Conservation (phyloP, 176 grass and related monocot genomes). For the Phyllostachys edulis region DNA sequence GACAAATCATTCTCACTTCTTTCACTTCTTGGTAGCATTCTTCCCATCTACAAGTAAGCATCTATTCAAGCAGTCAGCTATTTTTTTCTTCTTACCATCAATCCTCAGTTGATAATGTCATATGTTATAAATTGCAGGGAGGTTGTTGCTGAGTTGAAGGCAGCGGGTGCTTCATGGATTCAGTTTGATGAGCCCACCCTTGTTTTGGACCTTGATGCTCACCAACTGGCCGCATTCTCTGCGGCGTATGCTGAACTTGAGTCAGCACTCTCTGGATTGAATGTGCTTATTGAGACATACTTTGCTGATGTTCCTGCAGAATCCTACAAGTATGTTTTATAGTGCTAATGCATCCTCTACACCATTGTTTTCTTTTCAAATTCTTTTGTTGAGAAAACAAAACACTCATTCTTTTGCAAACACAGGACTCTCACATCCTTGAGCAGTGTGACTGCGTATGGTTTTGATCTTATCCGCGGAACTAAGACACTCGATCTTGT, state of each 20-base stretch:
- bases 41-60: conserved; percentile 91
- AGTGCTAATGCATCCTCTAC: not conserved
- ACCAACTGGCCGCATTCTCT: conserved; percentile 80
- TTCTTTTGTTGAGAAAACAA: not conserved
- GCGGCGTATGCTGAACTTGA: conserved; percentile 65
- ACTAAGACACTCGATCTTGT: conserved; percentile 81
- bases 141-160: conserved; percentile 85
- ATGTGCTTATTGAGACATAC: conserved; percentile 94
- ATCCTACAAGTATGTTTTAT: conserved; percentile 73
- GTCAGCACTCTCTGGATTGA: conserved; percentile 70
- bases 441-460: conserved; percentile 64
- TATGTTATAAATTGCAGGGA: conserved; percentile 57
- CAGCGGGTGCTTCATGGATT: conserved; percentile 89
- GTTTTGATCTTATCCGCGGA: conserved; percentile 88
- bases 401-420: conserved; percentile 27
- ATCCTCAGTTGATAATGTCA: conserved; percentile 31
- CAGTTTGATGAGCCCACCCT: conserved; percentile 97
- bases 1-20: conserved; percentile 92
- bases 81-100: conserved; percentile 16
- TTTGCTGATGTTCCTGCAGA: conserved; percentile 92
- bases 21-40: conserved; percentile 70
- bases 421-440: conserved; percentile 76
- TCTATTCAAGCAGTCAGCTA: not conserved
- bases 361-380: not conserved
- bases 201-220: conserved; percentile 74